These are phyloP conservation scores for Botrytis squamosa DNA, from an alignment of 2,329 filamentous ascomycete genomes.

Conservation along the genomic window DNA sequence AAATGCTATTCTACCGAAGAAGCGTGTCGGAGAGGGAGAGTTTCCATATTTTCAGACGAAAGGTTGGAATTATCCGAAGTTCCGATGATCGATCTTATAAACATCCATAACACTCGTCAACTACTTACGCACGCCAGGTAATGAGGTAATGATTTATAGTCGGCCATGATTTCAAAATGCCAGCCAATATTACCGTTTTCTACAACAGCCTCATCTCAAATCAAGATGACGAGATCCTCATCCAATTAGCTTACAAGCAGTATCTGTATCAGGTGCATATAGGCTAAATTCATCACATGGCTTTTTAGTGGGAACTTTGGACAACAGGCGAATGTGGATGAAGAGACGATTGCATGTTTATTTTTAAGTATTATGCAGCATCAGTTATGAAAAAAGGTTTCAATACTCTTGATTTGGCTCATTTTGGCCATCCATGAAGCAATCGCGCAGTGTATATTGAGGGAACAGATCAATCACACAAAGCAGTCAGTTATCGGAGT, in stretches of 20 bases:
- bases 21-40: not conserved
- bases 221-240: not conserved
- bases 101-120: not conserved
- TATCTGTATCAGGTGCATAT: not conserved
- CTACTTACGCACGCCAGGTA: not conserved
- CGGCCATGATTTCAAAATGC: not conserved
- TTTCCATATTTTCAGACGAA: not conserved
- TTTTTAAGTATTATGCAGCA: not conserved
- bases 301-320: not conserved
- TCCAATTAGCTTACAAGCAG: not conserved
- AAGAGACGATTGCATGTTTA: not conserved
- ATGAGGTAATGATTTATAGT: not conserved
- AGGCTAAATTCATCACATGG: not conserved
- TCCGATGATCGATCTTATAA: not conserved
- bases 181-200: not conserved
- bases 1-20: not conserved
- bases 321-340: not conserved
- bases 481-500: not conserved
- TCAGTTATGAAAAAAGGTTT: not conserved
- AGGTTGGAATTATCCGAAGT: not conserved
- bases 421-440: not conserved
- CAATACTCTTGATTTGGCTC: not conserved
- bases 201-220: not conserved
- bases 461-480: no score
- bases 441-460: not conserved